Base-by-base conservation (phyloP, 495 filamentous ascomycete genomes). In the Hypoxylon subgilvum region DNA sequence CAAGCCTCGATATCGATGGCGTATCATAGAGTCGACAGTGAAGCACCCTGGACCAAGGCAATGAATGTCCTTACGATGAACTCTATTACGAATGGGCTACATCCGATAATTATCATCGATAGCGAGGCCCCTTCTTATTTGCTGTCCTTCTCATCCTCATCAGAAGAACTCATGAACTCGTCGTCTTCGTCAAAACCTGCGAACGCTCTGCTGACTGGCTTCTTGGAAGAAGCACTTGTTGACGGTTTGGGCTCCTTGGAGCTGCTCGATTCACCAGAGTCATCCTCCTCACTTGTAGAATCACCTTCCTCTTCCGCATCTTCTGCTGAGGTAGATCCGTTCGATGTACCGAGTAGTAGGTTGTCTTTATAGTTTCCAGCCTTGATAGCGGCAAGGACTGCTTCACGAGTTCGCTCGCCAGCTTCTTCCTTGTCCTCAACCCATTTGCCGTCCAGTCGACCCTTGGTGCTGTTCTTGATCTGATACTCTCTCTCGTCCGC, bases 171-270 rank as follows among this genome's bases (percentile, higher is more conserved):
- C 87, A 92, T 90, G 51, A 90, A 93, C 61, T 94, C 92, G 56
- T 92, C 88, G 50, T 96, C 92, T 35, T 94, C 91, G 68, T 96
- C 92, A 65, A 94, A 96, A 2, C 91, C 91, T 57, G 89, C 84
- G 67, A 89, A 94, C 7, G 75, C 84, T 57, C 76, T 69, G 2
- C 75, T 72, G 39, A 68, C 78, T 52, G 54, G 80, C 63, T 67
- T 84, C 69, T 73, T 77, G 21, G 65, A 72, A 46, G 66, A 56
- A 12, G 68, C 44, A 62, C 74, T 72, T 8, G 72, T 66, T 12
- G 75, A 63, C 7, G 72, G 65, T 0, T 70, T 73, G 3, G 69
- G 68, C 1, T 65, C 65, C 18, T 72, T 72, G 0, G 76, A 75
- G 58, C 68, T 23, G 56, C 66, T 65, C 41, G 71, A 63, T 28